A percentile compares a stretch with the other conserved stretches of the same genome.
phyloP scores from a whole-genome alignment of 75 land plant species.

The Gnetum montanum region DNA sequence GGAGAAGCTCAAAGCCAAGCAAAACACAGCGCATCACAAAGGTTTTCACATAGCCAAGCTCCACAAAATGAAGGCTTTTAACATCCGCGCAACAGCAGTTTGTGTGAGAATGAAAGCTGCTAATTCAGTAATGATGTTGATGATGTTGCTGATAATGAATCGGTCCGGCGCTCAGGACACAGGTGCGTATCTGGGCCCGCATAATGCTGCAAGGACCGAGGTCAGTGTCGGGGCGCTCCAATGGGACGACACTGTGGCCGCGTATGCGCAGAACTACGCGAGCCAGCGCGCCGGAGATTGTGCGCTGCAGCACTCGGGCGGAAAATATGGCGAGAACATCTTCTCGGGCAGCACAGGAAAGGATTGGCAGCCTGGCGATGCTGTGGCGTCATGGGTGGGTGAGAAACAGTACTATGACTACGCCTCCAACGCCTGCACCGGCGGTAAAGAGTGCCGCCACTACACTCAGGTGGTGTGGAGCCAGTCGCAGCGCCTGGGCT shows the following conservation, averaged over 20 bases:
- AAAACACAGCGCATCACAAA: too few species aligned
- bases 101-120: too few species aligned
- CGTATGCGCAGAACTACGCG: constrained; percentile 31
- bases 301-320: constrained; percentile 16
- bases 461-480: constrained; percentile 55
- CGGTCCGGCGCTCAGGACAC: too few species aligned
- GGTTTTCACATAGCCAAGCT: too few species aligned
- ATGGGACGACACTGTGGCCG: constrained; percentile 23
- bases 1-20: too few species aligned
- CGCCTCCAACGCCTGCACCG: constrained; percentile 27
- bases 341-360: constrained; percentile 36
- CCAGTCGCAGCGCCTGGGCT: constrained; percentile 23
- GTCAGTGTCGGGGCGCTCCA: constrained; percentile 16
- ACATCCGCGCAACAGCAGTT: too few species aligned
- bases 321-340: constrained; percentile 27
- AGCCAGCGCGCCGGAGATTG: constrained; percentile 9
- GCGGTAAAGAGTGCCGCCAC: constrained; percentile 31
- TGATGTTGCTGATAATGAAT: too few species aligned
- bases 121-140: too few species aligned
- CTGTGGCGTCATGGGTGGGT: constrained; percentile 16
- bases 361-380: constrained; percentile 18
- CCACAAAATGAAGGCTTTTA: too few species aligned
- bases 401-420: constrained; percentile 18
- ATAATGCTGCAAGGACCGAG: constrained; percentile 21
- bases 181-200: constrained; percentile 17